A percentile compares a stretch with the other conserved stretches of the same genome.
These are phyloP conservation scores for Puccinia horiana DNA, from an alignment of 1,284 basidiomycete genomes.

Conservation along the genomic window DNA sequence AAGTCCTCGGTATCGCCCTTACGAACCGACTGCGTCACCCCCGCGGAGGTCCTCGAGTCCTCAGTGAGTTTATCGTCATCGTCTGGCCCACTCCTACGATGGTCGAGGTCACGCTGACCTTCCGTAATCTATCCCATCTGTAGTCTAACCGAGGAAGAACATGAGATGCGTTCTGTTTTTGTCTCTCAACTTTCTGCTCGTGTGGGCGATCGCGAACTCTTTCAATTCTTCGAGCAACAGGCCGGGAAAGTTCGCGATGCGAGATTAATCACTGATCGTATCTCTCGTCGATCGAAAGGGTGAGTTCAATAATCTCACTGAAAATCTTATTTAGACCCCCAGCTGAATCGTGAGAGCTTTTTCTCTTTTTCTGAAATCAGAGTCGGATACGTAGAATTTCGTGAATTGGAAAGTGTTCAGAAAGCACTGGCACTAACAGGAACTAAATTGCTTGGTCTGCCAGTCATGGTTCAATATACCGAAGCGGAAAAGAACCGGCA, in stretches of 20 bases:
- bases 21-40: slow-evolving; percentile 53
- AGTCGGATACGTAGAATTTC: slow-evolving; percentile 96
- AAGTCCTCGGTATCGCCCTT: slow-evolving; percentile 51
- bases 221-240: slow-evolving; percentile 97
- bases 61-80: slow-evolving; percentile 10
- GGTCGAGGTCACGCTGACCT: slow-evolving; percentile 9
- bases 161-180: slow-evolving; percentile 92
- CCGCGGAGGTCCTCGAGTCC: slow-evolving; percentile 42
- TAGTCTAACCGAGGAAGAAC: slow-evolving; percentile 66
- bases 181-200: slow-evolving; percentile 95
- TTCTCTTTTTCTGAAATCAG: slow-evolving; percentile 56
- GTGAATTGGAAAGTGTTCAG: slow-evolving; percentile 81
- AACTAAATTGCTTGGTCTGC: slow-evolving; percentile 94
- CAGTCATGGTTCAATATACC: slow-evolving; percentile 91
- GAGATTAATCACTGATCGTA: slow-evolving; percentile 87
- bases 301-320: slow-evolving; percentile 60
- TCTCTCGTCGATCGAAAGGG: slow-evolving; percentile 94
- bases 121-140: background rate
- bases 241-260: slow-evolving; percentile 89
- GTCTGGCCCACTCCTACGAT: slow-evolving; percentile 1
- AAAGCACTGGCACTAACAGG: slow-evolving; percentile 85
- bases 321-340: too few relatives aligned
- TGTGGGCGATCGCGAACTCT: slow-evolving; percentile 90
- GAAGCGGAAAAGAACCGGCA: slow-evolving; percentile 89
- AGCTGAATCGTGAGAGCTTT: too few relatives aligned